A percentile compares a stretch with the other conserved stretches of the same genome.
phyloP scores from a whole-genome alignment of 169 alveolate genomes.

The Plasmodium vinckei region DNA sequence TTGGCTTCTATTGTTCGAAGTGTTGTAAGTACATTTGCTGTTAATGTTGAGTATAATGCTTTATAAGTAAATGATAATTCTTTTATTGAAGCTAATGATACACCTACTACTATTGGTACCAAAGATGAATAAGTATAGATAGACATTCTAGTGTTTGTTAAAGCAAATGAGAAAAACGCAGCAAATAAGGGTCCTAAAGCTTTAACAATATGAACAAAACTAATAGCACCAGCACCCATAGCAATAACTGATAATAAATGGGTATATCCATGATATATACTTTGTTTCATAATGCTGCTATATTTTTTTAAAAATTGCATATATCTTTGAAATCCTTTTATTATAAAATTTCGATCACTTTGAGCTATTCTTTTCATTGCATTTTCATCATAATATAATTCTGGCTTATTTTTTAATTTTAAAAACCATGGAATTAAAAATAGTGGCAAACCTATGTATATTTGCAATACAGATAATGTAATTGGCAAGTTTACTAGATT shows the following conservation, averaged over 20 bases:
- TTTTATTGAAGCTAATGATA: constrained; percentile 81
- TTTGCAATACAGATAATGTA: constrained; percentile 84
- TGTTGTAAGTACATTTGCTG: constrained; percentile 78
- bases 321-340: constrained; percentile 61
- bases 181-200: constrained; percentile 84
- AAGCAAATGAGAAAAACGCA: constrained; percentile 78
- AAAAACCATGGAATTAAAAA: constrained; percentile 81
- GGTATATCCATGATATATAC: constrained; percentile 77
- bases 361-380: constrained; percentile 39
- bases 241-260: constrained; percentile 83
- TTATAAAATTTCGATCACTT: constrained; percentile 55
- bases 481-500: constrained; percentile 81
- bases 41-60: constrained; percentile 78
- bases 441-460: constrained; percentile 84
- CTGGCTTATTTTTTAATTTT: constrained; percentile 62
- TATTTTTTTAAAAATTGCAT: constrained; percentile 57
- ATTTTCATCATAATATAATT: constrained; percentile 45
- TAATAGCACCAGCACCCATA: constrained; percentile 82
- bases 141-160: constrained; percentile 77
- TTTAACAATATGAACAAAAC: constrained; percentile 83
- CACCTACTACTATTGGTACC: constrained; percentile 85
- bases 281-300: constrained; percentile 77
- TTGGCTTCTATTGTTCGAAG: constrained; percentile 82
- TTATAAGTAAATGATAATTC: constrained; percentile 76
- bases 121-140: constrained; percentile 80